Evolutionary conservation across 805 yeast genomes (phyloP), one percentile per base, ranked within the genome.

Genomic region (Wickerhamomyces tratensis): DNA sequence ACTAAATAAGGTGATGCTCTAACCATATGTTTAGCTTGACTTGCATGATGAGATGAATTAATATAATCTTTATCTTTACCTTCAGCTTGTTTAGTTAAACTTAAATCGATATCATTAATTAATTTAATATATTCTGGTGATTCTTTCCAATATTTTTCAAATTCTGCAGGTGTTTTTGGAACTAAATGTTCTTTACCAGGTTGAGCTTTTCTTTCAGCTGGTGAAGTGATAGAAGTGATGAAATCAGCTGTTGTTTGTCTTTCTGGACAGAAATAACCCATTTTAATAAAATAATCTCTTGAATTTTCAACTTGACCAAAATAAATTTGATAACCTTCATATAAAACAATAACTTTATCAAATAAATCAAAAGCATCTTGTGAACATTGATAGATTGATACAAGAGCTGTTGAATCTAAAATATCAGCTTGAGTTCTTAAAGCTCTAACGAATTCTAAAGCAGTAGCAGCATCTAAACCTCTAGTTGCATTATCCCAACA

Each of bases 381-480:
- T 7, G 74, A 64, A 45, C 76, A 70, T 54, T 73, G 79, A 48
- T 74, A 72, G 36, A 79, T 75, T 15, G 83, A 78, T 44, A 79
- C 72, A 36, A 77, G 57, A 4, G 80, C 73, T 7, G 81, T 68
- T 11, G 68, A 63, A 11, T 67, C 63, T 30, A 65, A 52, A 26
- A 76, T 57, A 37, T 68, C 63, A 7, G 78, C 74, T n/a, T 69
- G 62, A 7, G 74, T 65, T 49, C 69, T 71, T 45, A 74, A 59
- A 33, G 78, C 76, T 49, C 69, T 60, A 37, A 72, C 67, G 42
- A 73, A 74, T 48, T 74, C 77, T 48, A 71, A 61, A 15, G 79
- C 79, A 37, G 79, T 73, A 25, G 79, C 78, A 12, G 81, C 64
- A 62, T 75, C 81, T 53, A 75, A 66, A 46, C 81, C 81, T 65